Conservation (phyloP, 2,329 filamentous ascomycete genomes). For the Alternaria sp. region DNA sequence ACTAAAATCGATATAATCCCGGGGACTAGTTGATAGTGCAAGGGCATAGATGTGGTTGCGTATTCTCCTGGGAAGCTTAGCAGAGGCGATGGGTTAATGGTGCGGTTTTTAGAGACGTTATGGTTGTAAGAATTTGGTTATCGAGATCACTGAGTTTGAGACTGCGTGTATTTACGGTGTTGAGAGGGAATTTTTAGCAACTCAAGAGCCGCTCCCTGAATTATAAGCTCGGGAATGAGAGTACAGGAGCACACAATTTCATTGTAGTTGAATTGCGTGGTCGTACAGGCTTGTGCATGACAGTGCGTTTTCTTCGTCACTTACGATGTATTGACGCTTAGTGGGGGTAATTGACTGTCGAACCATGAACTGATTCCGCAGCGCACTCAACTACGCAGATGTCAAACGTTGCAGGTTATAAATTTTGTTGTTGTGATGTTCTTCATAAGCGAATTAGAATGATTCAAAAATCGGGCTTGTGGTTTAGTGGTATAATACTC, state of each 20-base stretch:
- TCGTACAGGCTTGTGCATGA: neutral
- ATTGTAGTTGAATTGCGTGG: neutral
- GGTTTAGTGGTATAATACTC: conserved; percentile 35
- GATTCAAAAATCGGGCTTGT: conserved; percentile 18
- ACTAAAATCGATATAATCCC: neutral
- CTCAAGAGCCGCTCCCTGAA: neutral
- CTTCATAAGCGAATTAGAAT: neutral
- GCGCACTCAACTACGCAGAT: too few relatives aligned
- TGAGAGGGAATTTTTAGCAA: neutral
- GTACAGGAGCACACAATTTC: neutral
- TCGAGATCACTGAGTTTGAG: neutral
- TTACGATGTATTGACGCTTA: too few relatives aligned
- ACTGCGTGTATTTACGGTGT: neutral
- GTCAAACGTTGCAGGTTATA: too few relatives aligned
- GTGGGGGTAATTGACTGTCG: too few relatives aligned
- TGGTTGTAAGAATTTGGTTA: fast-evolving
- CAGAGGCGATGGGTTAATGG: neutral
- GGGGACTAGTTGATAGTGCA: neutral
- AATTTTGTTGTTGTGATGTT: too few relatives aligned
- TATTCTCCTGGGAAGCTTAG: neutral
- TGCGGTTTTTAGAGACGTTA: neutral
- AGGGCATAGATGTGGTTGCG: neutral
- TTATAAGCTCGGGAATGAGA: too few relatives aligned
- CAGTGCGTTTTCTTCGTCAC: fast-evolving
- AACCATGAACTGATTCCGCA: fast-evolving